These are phyloP conservation scores for Corymbia citriodora DNA, from an alignment of 441 rosid species.

Conservation along the genomic window DNA sequence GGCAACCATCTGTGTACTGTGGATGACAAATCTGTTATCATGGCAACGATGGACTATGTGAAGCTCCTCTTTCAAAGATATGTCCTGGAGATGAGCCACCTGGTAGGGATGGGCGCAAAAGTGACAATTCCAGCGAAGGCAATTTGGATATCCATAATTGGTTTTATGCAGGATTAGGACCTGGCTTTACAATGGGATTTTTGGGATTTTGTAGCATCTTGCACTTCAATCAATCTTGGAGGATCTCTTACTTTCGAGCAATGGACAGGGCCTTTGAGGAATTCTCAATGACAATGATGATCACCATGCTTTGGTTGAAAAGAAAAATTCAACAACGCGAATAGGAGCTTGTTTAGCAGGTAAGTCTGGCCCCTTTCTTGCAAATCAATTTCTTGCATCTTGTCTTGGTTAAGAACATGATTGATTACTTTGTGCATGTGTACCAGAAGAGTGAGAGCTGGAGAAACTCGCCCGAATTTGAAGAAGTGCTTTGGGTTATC, in stretches of 20 bases:
- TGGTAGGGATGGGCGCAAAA: background rate
- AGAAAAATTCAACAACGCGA: background rate
- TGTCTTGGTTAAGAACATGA: background rate
- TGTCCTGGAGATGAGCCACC: constrained; percentile 6
- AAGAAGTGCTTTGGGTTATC: background rate
- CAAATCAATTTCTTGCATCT: background rate
- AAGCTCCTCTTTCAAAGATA: constrained; percentile 23
- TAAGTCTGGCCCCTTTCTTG: background rate
- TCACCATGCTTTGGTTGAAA: background rate
- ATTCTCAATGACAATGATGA: background rate
- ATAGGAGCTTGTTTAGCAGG: background rate
- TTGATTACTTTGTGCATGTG: background rate
- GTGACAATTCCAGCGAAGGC: background rate
- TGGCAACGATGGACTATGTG: constrained; percentile 36
- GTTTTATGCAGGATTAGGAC: background rate
- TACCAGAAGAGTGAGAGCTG: background rate
- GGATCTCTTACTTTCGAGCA: constrained; percentile 3
- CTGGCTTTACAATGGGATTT: constrained; percentile 21
- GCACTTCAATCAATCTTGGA: constrained; percentile 7
- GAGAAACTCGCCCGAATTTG: background rate
- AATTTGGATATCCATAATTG: background rate
- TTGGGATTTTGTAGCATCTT: constrained; percentile 13
- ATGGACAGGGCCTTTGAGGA: background rate
- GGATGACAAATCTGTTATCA: constrained; percentile 31
- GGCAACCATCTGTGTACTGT: constrained; percentile 25